Base-by-base conservation (phyloP, 257 asterid species). In the Solanum chiquidenum region DNA sequence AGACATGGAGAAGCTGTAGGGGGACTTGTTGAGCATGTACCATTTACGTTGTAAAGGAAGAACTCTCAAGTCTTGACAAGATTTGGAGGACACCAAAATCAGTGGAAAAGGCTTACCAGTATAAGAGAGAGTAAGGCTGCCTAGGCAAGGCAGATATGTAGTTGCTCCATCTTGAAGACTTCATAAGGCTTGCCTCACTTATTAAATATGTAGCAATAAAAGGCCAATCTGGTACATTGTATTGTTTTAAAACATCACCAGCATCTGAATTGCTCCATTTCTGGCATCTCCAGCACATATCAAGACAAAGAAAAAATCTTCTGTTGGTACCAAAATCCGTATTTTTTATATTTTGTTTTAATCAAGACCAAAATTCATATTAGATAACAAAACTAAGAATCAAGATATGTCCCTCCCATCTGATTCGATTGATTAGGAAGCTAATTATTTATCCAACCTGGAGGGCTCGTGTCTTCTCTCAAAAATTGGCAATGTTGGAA, bases 151-250 rank as follows among this genome's bases (percentile, higher is more conserved):
- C 99, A 79, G 98, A 89, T 86, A 96, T 95, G 91, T 96, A 96
- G 92, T 94, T 94, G 83, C 93, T 91, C 99, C 99, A 96, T 93
- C 93, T 95, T 20, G 99, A 96, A 74, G 96, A 91, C 79, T 91
- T 88, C 87, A 52, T 86, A 71, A 92, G 93, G 86, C 95, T 89
- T 55, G 99, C 99, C 91, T 96, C 99, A 66, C 99, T 94, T 38
- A 96, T 94, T 91, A 96, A 92, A 92, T 95, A 96, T 42, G 98
- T 94, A 2, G 99, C 99, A 86, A 96, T 94, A 55, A 95, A 90
- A 25, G 99, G 99, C 99, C 99, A 96, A 89, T 95, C 99, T 2
- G 99, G 99, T 85, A 96, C 98, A 12, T 90, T 90, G 80, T 93
- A 93, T 90, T 86, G 90, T 86, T 91, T 93, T 35, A 96, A 91